Conservation (phyloP, 768 basidiomycete genomes). For the Lentinus brumalis region DNA sequence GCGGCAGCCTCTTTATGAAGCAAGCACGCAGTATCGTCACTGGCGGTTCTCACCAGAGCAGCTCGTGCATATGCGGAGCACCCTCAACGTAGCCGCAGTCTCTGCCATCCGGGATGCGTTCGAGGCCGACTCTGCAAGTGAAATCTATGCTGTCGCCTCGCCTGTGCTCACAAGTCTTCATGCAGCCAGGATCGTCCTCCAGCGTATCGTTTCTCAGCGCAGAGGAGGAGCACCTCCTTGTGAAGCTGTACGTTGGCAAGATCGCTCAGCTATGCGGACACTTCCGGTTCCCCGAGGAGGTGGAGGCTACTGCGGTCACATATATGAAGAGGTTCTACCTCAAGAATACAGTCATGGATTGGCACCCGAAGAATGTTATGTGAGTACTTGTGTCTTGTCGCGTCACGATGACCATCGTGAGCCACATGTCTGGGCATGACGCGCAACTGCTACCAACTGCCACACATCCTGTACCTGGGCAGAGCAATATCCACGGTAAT, state of each 20-base stretch:
- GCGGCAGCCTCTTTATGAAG: slow-evolving; percentile 62
- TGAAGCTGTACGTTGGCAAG: slow-evolving; percentile 87
- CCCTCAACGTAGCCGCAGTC: slow-evolving; percentile 77
- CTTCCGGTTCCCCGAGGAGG: slow-evolving; percentile 89
- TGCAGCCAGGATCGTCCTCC: slow-evolving; percentile 70
- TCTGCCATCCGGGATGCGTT: slow-evolving; percentile 75
- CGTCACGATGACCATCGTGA: neutral
- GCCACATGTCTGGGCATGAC: too few species aligned
- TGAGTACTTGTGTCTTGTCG: slow-evolving; percentile 38
- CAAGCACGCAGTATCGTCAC: slow-evolving; percentile 78
- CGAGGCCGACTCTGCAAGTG: slow-evolving; percentile 74
- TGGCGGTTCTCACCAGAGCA: slow-evolving; percentile 85
- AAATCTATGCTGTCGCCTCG: neutral
- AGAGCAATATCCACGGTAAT: too few species aligned
- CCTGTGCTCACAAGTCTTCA: neutral
- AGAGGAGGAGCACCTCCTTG: slow-evolving; percentile 84
- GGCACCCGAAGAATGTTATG: slow-evolving; percentile 99
- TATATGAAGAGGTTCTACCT: slow-evolving; percentile 98
- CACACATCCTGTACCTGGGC: too few species aligned
- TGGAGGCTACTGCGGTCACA: slow-evolving; percentile 88
- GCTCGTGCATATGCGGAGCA: slow-evolving; percentile 58
- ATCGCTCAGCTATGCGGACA: slow-evolving; percentile 82
- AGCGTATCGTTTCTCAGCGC: slow-evolving; percentile 74
- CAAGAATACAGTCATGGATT: slow-evolving; percentile 98
- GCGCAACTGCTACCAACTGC: too few species aligned